phyloP scores from a whole-genome alignment of 2,329 filamentous ascomycete species.

The Grosmannia clavigera region DNA sequence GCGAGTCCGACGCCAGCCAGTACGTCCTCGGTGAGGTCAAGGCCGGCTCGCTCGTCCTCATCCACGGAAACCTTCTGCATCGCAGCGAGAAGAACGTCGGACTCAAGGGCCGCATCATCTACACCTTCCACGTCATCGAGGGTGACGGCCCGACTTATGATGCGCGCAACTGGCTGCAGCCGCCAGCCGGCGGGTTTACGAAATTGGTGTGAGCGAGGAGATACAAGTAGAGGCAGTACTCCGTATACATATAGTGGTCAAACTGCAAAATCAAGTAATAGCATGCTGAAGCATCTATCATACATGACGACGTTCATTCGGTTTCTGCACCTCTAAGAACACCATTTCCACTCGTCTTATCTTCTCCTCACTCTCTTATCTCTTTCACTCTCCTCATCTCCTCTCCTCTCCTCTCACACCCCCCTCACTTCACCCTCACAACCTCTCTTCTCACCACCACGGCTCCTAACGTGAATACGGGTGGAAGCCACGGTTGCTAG shows the following conservation, averaged over 20 bases:
- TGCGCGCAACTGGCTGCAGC: conserved; percentile 84
- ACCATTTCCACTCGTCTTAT: neutral
- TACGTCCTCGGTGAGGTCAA: conserved; percentile 81
- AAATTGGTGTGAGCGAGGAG: conserved; percentile 27
- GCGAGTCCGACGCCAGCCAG: conserved; percentile 33
- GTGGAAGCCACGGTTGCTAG: conserved; percentile 58
- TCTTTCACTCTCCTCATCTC: too few relatives aligned
- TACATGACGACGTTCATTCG: neutral
- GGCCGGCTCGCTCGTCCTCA: conserved; percentile 80
- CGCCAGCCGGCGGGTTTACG: conserved; percentile 67
- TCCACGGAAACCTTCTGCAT: conserved; percentile 91
- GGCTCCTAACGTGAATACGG: conserved; percentile 44
- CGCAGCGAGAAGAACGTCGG: conserved; percentile 92
- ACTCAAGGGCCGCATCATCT: conserved; percentile 78
- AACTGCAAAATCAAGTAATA: neutral
- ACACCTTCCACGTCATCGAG: conserved; percentile 96
- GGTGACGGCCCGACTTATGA: conserved; percentile 59
- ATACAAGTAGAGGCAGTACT: neutral
- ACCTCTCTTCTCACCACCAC: neutral
- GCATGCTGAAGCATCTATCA: neutral
- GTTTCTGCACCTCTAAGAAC: neutral
- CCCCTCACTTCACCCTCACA: neutral
- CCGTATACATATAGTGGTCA: too few relatives aligned
- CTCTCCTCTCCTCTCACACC: neutral
- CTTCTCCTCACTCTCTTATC: neutral